These are phyloP conservation scores for Morella rubra DNA, from an alignment of 306 rosid species.

Conservation along the genomic window DNA sequence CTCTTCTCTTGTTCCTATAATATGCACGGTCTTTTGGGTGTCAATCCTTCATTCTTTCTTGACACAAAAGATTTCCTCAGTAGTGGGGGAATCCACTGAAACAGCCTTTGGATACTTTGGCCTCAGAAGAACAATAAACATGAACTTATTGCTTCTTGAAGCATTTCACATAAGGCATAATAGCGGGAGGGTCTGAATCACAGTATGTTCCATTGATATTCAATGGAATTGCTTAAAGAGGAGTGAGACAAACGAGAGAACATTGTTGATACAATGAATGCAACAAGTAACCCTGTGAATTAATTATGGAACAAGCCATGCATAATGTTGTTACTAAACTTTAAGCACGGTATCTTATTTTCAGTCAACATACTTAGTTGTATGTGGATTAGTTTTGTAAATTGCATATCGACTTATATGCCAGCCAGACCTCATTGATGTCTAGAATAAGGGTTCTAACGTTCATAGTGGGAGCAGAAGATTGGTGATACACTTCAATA, in stretches of 20 bases:
- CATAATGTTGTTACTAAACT: neutral
- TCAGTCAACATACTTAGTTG: neutral
- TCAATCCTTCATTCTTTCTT: conserved; percentile 5
- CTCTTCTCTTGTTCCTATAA: neutral
- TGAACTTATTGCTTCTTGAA: too few relatives aligned
- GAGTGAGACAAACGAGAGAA: too few relatives aligned
- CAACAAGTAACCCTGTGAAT: too few relatives aligned
- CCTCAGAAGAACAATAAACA: too few relatives aligned
- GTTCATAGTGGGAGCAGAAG: neutral
- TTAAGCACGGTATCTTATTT: neutral
- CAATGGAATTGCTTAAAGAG: too few relatives aligned
- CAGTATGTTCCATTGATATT: too few relatives aligned
- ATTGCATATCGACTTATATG: neutral
- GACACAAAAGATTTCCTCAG: neutral
- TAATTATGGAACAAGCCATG: too few relatives aligned
- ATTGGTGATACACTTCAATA: neutral
- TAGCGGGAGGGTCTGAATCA: too few relatives aligned
- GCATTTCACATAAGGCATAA: too few relatives aligned
- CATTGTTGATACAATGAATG: too few relatives aligned
- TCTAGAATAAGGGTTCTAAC: neutral
- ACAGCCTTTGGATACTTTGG: too few relatives aligned
- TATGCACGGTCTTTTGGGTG: neutral
- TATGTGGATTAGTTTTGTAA: neutral
- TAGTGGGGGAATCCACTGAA: too few relatives aligned
- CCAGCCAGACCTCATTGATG: neutral